These are phyloP conservation scores for Salix suchowensis DNA, from an alignment of 345 rosid species.

Conservation along the genomic window DNA sequence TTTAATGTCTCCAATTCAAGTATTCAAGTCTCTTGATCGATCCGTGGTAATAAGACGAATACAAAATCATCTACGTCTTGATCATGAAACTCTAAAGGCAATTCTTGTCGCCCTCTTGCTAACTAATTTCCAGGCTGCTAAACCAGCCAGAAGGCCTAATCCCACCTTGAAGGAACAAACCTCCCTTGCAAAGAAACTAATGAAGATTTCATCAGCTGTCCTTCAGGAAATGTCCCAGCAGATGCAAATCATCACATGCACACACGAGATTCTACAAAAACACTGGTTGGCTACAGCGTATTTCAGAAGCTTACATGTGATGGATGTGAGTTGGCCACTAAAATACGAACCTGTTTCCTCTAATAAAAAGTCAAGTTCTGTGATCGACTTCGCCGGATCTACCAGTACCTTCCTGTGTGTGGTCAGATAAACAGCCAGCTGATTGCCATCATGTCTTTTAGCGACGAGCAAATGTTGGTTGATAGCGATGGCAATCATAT, in stretches of 20 bases:
- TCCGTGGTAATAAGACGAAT: too few relatives aligned
- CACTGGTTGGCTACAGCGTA: neutral
- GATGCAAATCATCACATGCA: neutral
- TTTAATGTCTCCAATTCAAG: too few relatives aligned
- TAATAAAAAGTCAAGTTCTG: neutral
- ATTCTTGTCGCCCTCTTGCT: too few relatives aligned
- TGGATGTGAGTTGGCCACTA: neutral
- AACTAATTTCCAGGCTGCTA: too few relatives aligned
- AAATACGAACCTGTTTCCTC: neutral
- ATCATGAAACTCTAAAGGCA: too few relatives aligned
- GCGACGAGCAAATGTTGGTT: neutral
- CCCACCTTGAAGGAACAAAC: neutral
- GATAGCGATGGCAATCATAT: neutral
- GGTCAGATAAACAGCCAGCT: neutral
- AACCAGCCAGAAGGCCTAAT: too few relatives aligned
- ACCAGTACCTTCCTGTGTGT: too few relatives aligned
- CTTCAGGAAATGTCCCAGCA: neutral
- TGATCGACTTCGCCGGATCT: neutral
- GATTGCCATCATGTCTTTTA: neutral
- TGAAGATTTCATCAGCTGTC: neutral
- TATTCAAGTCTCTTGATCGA: too few relatives aligned
- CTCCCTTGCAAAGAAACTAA: neutral
- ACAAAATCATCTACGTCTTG: too few relatives aligned
- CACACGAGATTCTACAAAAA: neutral
- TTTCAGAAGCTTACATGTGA: too few relatives aligned